Percentiles rank a stretch among this genome's conserved stretches.
Evolutionary conservation across 108 stramenopile genomes (phyloP).

Genomic region (Epithemia pelagica): DNA sequence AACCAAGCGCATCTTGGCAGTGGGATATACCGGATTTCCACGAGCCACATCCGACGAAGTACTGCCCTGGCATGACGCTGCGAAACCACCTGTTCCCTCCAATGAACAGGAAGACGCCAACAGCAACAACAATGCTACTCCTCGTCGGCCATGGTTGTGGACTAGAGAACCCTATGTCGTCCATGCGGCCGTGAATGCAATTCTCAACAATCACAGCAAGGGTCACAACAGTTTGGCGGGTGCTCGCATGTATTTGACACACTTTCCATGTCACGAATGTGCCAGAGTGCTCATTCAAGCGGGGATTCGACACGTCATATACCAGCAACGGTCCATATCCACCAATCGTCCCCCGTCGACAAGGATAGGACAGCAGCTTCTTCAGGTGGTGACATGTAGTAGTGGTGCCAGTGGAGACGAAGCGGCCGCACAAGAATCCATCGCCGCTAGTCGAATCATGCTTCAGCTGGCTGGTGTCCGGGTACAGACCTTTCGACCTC

Average conservation of each 20-base stretch:
- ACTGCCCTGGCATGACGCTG: conserved; percentile 70
- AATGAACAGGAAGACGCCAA: conserved; percentile 3
- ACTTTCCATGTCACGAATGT: conserved; percentile 92
- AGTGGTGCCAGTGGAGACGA: not conserved
- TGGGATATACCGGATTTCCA: conserved; percentile 98
- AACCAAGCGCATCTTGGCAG: conserved; percentile 77
- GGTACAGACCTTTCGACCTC: conserved; percentile 17
- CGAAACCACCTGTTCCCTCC: not conserved
- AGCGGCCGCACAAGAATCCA: not conserved
- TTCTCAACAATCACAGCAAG: conserved; percentile 83
- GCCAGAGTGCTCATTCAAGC: conserved; percentile 96
- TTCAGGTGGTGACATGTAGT: not conserved
- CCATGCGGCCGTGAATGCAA: conserved; percentile 93
- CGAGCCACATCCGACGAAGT: conserved; percentile 82
- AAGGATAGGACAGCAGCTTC: not conserved
- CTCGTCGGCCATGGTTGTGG: conserved; percentile 45
- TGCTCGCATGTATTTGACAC: conserved; percentile 77
- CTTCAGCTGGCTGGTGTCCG: conserved; percentile 78
- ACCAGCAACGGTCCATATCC: not conserved
- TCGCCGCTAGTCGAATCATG: conserved; percentile 77
- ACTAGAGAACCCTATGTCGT: conserved; percentile 90
- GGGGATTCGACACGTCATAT: conserved; percentile 81
- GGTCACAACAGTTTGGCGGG: conserved; percentile 81
- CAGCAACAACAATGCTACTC: not conserved
- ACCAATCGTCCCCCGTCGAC: not conserved